Base-by-base conservation (phyloP, 176 grass and related monocot species). In the Ensete glaucum region DNA sequence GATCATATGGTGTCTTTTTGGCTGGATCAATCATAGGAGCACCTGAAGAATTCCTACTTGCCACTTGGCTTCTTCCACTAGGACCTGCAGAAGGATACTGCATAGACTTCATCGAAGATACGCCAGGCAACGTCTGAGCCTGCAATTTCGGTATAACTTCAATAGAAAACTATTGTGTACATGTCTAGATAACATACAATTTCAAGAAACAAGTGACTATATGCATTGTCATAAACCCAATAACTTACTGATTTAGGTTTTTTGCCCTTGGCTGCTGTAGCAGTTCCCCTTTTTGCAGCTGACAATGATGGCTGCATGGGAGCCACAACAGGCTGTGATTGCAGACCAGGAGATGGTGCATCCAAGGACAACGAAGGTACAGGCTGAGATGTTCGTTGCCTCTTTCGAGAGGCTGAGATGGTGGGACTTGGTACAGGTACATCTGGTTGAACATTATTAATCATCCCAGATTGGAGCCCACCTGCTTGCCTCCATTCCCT, bases 341-440 rank as follows among this genome's bases (percentile, higher is more conserved):
- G 95, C 80, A 89, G 50, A n/a, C 54, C 78, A 73, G 86, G 64
- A 81, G 88, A 56, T 4, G 82, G 95, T 76, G 83, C 72, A 76
- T 80, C 53, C 65, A 87, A 53, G 62, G 86, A 82, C 53, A 91
- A 67, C 65, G 87, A 50, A 16, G 81, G 79, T 84, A 93, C 53
- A 22, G 88, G 73, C 87, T 91, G 94, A 14, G 93, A 86, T 75
- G 80, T 94, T 78, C 91, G 91, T 80, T 94, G 95, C 82, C 95
- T 91, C 88, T 99, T 99, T 63, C 91, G 86, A 22, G 82, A 84
- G 71, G 95, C 92, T 48, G 85, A 91, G 5, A 87, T 72, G 10
- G 86, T 87, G 67, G 95, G 91, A 73, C 95, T 99, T 24, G 88
- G 86, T 51, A 75, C 76, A 9, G 85, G 76, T 56, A 94, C 88